Percentiles rank a stretch among this genome's conserved stretches.
phyloP scores from a whole-genome alignment of 129 eudicot species.

The Erigeron canadensis region DNA sequence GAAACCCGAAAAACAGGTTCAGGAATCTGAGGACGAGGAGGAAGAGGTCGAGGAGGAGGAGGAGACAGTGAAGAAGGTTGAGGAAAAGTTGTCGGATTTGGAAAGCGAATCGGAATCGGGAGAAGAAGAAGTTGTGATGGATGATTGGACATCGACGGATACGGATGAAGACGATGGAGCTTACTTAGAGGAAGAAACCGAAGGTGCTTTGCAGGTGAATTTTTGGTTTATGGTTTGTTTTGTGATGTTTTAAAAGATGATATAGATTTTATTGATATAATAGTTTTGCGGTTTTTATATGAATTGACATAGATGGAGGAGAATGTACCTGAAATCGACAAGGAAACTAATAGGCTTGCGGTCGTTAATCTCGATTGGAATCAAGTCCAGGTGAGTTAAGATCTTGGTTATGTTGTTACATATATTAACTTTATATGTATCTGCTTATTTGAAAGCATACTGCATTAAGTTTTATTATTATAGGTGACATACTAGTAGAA shows the following conservation, averaged over 20 bases:
- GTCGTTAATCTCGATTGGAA: slow-evolving; percentile 89
- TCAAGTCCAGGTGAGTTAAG: slow-evolving; percentile 62
- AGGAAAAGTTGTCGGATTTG: slow-evolving; percentile 8
- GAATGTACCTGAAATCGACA: slow-evolving; percentile 74
- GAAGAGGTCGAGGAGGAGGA: slow-evolving; percentile 15
- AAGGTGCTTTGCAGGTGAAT: slow-evolving; percentile 31
- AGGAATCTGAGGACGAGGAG: slow-evolving; percentile 14
- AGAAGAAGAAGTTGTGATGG: slow-evolving; percentile 31
- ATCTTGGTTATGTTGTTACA: not conserved
- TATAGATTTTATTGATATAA: not conserved
- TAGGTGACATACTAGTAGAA: not conserved
- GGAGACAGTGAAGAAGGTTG: slow-evolving; percentile 25
- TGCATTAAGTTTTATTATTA: not conserved
- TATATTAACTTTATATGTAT: not conserved
- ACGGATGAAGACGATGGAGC: slow-evolving; percentile 50
- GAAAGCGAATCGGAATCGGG: slow-evolving; percentile 10
- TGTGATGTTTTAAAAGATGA: not conserved
- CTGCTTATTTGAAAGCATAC: no score
- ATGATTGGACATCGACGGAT: slow-evolving; percentile 48
- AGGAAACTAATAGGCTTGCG: slow-evolving; percentile 81
- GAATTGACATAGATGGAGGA: slow-evolving; percentile 48
- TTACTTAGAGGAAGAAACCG: slow-evolving; percentile 45
- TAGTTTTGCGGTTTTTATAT: not conserved
- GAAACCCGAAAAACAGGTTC: slow-evolving; percentile 14
- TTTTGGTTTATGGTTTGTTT: not conserved